A percentile compares a stretch with the other conserved stretches of the same genome.
phyloP scores from a whole-genome alignment of 2,329 filamentous ascomycete genomes.

The Epichloe sylvatica region DNA sequence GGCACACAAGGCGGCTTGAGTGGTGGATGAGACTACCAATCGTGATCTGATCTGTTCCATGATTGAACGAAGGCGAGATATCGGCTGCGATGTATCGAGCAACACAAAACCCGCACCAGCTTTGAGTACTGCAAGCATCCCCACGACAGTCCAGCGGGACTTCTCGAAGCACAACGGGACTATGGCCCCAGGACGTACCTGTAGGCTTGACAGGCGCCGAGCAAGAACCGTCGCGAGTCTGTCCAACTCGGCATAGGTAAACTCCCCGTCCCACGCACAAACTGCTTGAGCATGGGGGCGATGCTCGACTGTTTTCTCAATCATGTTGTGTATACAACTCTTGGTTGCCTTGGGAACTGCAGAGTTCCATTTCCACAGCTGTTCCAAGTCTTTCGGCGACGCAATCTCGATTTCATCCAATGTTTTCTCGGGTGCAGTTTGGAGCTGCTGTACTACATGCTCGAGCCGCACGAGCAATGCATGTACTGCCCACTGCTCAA shows the following conservation, averaged over 20 bases:
- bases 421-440: neutral
- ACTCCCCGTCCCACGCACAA: conserved; percentile 35
- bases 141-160: conserved; percentile 31
- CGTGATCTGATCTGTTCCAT: conserved; percentile 21
- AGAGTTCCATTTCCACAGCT: conserved; percentile 35
- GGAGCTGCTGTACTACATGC: neutral
- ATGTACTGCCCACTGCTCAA: neutral
- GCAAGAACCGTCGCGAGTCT: conserved; percentile 28
- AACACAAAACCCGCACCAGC: conserved; percentile 32
- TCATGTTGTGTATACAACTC: conserved; percentile 33
- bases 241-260: conserved; percentile 33
- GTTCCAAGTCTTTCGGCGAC: conserved; percentile 21
- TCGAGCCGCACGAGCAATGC: neutral
- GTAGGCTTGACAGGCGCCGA: conserved; percentile 16
- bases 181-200: conserved; percentile 20
- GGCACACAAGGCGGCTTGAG: neutral
- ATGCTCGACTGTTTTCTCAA: conserved; percentile 23
- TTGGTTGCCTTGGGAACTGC: conserved; percentile 25
- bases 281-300: conserved; percentile 28
- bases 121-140: conserved; percentile 33
- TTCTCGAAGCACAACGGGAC: conserved; percentile 40
- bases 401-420: neutral
- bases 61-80: conserved; percentile 30
- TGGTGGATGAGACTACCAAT: neutral
- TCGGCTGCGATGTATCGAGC: conserved; percentile 32